These are phyloP conservation scores for Adiantum capillusveneris DNA, from an alignment of 75 land plant genomes.

Conservation along the genomic window DNA sequence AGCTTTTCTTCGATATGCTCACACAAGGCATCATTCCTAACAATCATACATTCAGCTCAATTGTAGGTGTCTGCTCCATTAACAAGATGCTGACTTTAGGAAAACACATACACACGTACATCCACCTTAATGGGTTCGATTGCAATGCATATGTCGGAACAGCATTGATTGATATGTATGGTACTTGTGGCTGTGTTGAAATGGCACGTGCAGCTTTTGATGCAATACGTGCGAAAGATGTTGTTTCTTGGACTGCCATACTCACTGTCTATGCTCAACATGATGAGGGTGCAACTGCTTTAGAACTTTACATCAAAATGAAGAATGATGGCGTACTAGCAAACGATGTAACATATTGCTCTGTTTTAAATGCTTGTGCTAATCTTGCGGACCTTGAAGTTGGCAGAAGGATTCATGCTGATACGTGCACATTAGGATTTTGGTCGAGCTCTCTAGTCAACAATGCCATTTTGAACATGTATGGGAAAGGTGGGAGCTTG, in stretches of 20 bases:
- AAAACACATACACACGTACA: constrained; percentile 5
- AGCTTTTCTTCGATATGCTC: constrained; percentile 17
- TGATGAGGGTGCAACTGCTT: constrained; percentile 3
- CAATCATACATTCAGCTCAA: constrained; percentile 10
- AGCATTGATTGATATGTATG: constrained; percentile 12
- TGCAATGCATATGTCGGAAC: constrained; percentile 2
- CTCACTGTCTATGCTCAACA: not conserved
- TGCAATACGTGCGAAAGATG: constrained; percentile 2
- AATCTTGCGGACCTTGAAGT: constrained; percentile 4
- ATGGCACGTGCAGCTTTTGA: constrained; percentile 9
- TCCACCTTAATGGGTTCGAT: constrained; percentile 4
- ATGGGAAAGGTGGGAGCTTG: constrained; percentile 7
- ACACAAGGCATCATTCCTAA: constrained; percentile 10
- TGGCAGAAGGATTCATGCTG: constrained; percentile 4
- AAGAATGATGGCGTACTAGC: constrained; percentile 8
- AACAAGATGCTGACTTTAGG: not conserved
- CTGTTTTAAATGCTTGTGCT: constrained; percentile 14
- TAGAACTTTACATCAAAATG: constrained; percentile 14
- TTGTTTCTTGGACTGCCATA: constrained; percentile 22
- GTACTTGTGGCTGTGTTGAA: constrained; percentile 8
- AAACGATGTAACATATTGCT: constrained; percentile 8
- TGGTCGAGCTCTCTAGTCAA: not conserved
- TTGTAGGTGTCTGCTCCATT: not conserved
- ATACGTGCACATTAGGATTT: constrained; percentile 3
- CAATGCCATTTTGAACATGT: constrained; percentile 15